Evolutionary conservation across 495 filamentous ascomycete genomes (phyloP).

Genomic region (Neurospora pannonica): DNA sequence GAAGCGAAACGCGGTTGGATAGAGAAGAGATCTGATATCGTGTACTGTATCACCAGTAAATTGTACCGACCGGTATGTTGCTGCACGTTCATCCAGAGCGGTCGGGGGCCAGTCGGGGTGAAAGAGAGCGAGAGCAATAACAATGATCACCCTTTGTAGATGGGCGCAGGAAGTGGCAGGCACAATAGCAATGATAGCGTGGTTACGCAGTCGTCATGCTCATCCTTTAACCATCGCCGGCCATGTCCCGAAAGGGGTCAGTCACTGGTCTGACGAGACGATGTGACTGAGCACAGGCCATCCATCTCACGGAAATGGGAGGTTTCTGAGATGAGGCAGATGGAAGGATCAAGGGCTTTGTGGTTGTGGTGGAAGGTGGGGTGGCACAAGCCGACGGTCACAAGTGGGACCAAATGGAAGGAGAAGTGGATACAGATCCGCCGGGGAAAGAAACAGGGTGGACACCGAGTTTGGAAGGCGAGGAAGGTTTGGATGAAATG

Average conservation of each 20-base stretch:
- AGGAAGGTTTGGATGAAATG: background rate
- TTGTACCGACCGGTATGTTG: background rate
- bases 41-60: background rate
- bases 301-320: background rate
- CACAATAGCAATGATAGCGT: background rate
- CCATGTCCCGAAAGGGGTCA: background rate
- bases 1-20: background rate
- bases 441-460: background rate
- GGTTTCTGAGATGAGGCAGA: background rate
- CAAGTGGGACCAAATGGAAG: background rate
- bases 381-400: background rate
- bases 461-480: background rate
- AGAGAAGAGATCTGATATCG: background rate
- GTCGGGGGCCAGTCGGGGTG: background rate
- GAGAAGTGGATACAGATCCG: background rate
- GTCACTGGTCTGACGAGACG: background rate
- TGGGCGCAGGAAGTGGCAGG: background rate
- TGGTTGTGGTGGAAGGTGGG: background rate
- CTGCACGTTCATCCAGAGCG: background rate
- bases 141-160: background rate
- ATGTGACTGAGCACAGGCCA: background rate
- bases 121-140: background rate
- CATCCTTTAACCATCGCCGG: background rate
- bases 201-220: background rate
- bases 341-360: background rate